phyloP scores from a whole-genome alignment of 805 yeast genomes.

The Myxozyma neotropica region DNA sequence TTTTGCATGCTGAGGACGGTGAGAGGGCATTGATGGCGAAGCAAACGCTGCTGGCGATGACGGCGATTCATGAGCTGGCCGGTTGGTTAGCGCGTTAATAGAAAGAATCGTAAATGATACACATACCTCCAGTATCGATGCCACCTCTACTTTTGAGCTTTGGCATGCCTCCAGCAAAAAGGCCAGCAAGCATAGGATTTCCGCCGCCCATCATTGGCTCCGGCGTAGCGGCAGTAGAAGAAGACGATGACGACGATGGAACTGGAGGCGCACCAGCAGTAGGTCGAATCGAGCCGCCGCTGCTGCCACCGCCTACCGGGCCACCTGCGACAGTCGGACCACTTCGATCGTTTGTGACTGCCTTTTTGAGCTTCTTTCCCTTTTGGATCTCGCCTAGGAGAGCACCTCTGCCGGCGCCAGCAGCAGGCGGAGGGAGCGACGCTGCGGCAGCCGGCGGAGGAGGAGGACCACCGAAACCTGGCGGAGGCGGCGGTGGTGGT shows the following conservation, averaged over 20 bases:
- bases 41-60: constrained; percentile 15
- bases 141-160: constrained; percentile 57
- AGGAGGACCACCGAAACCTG: constrained; percentile 23
- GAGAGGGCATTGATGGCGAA: constrained; percentile 23
- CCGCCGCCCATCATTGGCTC: constrained; percentile 6
- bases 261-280: constrained; percentile 14
- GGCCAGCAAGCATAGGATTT: constrained; percentile 53
- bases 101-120: neutral
- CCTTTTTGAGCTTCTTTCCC: constrained; percentile 62
- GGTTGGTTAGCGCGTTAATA: neutral
- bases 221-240: constrained; percentile 9
- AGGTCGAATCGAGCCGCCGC: constrained; percentile 8
- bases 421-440: constrained; percentile 29
- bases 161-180: constrained; percentile 81
- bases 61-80: constrained; percentile 10
- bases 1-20: constrained; percentile 27
- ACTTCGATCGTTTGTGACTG: constrained; percentile 67
- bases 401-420: constrained; percentile 38
- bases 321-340: constrained; percentile 55
- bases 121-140: constrained; percentile 35
- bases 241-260: constrained; percentile 18
- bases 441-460: constrained; percentile 32
- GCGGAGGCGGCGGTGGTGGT: constrained; percentile 36
- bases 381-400: constrained; percentile 82
- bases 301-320: constrained; percentile 38